phyloP scores from a whole-genome alignment of 768 basidiomycete genomes.

The Tricholoma terreum region DNA sequence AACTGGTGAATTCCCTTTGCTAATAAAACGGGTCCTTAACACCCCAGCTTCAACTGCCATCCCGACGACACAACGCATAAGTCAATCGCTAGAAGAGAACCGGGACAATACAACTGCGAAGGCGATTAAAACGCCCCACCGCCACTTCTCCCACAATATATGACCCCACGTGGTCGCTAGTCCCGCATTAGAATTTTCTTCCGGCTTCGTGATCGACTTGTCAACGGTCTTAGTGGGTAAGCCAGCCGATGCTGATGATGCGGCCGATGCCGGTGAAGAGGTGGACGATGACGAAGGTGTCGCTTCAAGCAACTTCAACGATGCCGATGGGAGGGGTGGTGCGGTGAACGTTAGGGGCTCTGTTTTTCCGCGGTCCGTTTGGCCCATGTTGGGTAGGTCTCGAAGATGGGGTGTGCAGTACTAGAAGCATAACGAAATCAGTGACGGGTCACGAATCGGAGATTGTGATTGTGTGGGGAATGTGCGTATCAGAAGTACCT shows the following conservation, averaged over 20 bases:
- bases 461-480: slow-evolving; percentile 2
- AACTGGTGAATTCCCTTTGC: background rate
- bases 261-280: background rate
- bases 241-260: slow-evolving; percentile 1
- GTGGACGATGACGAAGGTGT: slow-evolving; percentile 2
- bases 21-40: background rate
- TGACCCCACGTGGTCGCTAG: slow-evolving; percentile 64
- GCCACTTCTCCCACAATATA: slow-evolving; percentile 80
- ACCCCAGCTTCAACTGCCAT: slow-evolving; percentile 2
- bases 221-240: slow-evolving; percentile 2
- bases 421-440: slow-evolving; percentile 35
- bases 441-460: slow-evolving; percentile 2
- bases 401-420: slow-evolving; percentile 63
- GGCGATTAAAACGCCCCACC: slow-evolving; percentile 76
- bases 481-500: background rate
- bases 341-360: slow-evolving; percentile 22
- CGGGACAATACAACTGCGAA: slow-evolving; percentile 76
- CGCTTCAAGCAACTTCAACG: slow-evolving; percentile 4
- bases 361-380: slow-evolving; percentile 63
- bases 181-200: slow-evolving; percentile 35
- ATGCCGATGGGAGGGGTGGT: slow-evolving; percentile 11
- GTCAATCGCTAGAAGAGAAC: slow-evolving; percentile 52
- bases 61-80: background rate
- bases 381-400: slow-evolving; percentile 92
- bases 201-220: slow-evolving; percentile 16